phyloP scores from a whole-genome alignment of 148 eudicot species.

The Vaccinium vitisidaea region DNA sequence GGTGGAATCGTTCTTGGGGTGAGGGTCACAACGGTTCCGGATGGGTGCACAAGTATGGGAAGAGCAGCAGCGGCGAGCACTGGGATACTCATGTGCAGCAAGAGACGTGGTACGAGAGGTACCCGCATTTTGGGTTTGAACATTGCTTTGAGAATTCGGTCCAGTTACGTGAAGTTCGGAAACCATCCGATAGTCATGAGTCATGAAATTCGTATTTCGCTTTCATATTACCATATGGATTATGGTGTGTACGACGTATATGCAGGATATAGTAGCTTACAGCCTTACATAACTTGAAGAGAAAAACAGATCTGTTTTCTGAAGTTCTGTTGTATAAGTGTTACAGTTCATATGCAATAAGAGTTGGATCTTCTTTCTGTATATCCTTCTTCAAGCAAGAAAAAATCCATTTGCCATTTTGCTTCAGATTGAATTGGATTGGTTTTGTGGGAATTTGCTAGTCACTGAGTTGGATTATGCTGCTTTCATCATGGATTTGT shows the following conservation, averaged over 20 bases:
- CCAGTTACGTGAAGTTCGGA: slow-evolving; percentile 66
- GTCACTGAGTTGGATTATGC: not conserved
- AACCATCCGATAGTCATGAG: slow-evolving; percentile 55
- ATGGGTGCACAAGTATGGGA: slow-evolving; percentile 93
- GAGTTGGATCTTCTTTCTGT: not conserved
- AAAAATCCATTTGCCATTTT: not conserved
- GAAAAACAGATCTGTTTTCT: not conserved
- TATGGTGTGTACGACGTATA: not conserved
- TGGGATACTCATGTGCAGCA: slow-evolving; percentile 86
- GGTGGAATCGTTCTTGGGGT: slow-evolving; percentile 96
- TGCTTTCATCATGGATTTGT: not conserved
- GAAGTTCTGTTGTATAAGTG: not conserved
- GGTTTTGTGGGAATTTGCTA: not conserved
- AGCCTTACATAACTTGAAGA: not conserved
- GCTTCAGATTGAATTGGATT: not conserved
- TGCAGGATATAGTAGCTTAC: not conserved
- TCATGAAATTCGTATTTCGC: too few species aligned
- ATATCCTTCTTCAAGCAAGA: not conserved
- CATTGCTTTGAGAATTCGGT: slow-evolving; percentile 78
- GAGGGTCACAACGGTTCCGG: slow-evolving; percentile 87
- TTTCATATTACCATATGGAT: not conserved
- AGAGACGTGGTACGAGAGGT: slow-evolving; percentile 87
- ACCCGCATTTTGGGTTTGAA: slow-evolving; percentile 74
- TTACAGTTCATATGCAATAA: not conserved
- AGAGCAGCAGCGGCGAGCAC: slow-evolving; percentile 83